Evolutionary conservation across 129 eudicot genomes (phyloP), one percentile per base, ranked within the genome.

Genomic region (Ambrosia trifida): DNA sequence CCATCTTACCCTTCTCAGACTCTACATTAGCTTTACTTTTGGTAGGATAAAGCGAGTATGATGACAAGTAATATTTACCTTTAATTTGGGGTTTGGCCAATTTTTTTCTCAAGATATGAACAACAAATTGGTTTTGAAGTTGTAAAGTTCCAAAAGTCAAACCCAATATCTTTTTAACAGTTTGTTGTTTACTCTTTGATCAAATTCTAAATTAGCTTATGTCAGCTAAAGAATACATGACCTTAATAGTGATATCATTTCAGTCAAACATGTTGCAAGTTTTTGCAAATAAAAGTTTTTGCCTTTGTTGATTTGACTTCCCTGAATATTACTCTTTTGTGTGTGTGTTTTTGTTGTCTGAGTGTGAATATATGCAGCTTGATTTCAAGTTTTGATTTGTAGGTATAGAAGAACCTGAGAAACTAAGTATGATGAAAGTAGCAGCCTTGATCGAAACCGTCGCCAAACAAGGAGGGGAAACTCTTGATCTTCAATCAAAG

Each of bases 401-500:
- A 84, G 83, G 88, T 61, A 77, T 67, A 32, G 84, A 72, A 57
- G 82, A 79, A 52, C 13, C 52, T 56, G 90, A 89, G 72, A 87
- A 87, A 72, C 24, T 89, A 63, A 87, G 89, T 69, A 64, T 93
- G 69, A 78, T 87, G 85, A 76, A 89, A 76, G 87, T 93, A 65
- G 95, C 96, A 47, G 95, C 96, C 63, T 68, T 85, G 54, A 83
- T 93, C 31, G 98, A 93, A 82, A 74, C 57, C 40, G 72, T 73
- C 60, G 84, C 89, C 45, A 89, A 82, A 85, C 70, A 62, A 49
- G 86, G 81, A 33, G 84, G 56, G 45, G 38, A 56, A 38, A 64
- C 83, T 66, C 83, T 93, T 71, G 87, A 93, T 82, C 90, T 93
- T 79, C 87, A 77, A 54, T 88, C 90, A 31, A 89, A 84, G 75